A percentile compares a stretch with the other conserved stretches of the same genome.
Conservation (phyloP, 1,284 basidiomycete genomes). For the Papiliotrema fonsecae region DNA sequence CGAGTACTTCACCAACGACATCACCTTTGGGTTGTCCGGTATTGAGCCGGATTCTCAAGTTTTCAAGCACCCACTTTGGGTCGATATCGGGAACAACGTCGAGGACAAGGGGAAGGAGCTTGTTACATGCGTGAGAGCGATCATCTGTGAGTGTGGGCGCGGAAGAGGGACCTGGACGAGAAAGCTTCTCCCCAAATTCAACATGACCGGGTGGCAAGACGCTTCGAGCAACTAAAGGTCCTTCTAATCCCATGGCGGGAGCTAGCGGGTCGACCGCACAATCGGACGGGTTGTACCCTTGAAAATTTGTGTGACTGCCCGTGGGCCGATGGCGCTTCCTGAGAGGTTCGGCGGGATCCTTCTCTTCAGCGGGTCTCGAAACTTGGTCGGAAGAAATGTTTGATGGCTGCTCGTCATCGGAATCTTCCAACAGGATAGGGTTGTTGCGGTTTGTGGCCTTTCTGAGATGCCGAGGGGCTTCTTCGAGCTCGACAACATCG, state of each 20-base stretch:
- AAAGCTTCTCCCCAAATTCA: too few species aligned
- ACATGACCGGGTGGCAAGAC: too few species aligned
- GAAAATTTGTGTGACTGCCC: too few species aligned
- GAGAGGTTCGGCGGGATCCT: too few species aligned
- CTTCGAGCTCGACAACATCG: conserved; percentile 15
- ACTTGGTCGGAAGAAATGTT: too few species aligned
- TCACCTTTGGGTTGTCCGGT: conserved; percentile 1
- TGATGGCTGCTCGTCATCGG: conserved; percentile 21
- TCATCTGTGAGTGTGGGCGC: too few species aligned
- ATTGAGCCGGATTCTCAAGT: conserved; percentile 9
- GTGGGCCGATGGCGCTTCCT: too few species aligned
- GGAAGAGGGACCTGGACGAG: too few species aligned
- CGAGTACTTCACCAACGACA: conserved; percentile 15
- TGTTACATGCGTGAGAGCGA: conserved; percentile 10
- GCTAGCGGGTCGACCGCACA: too few species aligned
- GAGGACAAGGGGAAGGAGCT: conserved; percentile 27
- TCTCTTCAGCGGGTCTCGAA: neutral
- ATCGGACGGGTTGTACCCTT: too few species aligned
- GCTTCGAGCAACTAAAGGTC: too few species aligned
- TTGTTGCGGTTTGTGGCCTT: conserved; percentile 5
- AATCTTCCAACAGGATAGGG: conserved; percentile 22
- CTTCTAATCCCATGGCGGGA: too few species aligned
- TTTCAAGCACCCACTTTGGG: conserved; percentile 17
- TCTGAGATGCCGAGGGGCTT: conserved; percentile 18
- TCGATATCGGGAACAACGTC: conserved; percentile 41